Percentiles rank a stretch among this genome's conserved stretches.
phyloP scores from a whole-genome alignment of 441 rosid genomes.

The Codiaeum variegatum region DNA sequence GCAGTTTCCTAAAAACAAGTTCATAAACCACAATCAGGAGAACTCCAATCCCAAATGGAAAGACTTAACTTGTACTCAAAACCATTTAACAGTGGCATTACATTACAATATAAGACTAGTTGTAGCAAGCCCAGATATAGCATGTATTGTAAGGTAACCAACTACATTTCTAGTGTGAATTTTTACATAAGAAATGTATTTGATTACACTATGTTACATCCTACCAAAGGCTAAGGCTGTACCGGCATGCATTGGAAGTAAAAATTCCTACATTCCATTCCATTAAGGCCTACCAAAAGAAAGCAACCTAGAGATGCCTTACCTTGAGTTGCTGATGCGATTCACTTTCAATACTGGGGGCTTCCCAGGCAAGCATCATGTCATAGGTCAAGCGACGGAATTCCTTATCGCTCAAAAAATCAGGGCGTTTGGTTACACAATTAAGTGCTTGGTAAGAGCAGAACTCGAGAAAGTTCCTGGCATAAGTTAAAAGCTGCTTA shows the following conservation, averaged over 20 bases:
- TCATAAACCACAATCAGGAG: neutral
- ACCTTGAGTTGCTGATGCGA: conserved; percentile 34
- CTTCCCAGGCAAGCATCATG: conserved; percentile 98
- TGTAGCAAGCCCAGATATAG: too few relatives aligned
- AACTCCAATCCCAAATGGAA: too few relatives aligned
- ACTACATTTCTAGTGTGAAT: too few relatives aligned
- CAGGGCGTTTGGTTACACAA: conserved; percentile 37
- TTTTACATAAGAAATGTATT: too few relatives aligned
- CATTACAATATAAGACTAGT: neutral
- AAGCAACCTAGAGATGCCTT: conserved; percentile 20
- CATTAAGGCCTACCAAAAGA: too few relatives aligned
- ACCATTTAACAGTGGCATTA: too few relatives aligned
- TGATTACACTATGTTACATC: too few relatives aligned
- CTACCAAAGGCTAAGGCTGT: too few relatives aligned
- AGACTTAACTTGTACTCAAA: too few relatives aligned
- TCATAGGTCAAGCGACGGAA: conserved; percentile 75
- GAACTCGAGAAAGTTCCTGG: conserved; percentile 76
- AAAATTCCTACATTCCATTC: too few relatives aligned
- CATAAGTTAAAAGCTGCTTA: conserved; percentile 57
- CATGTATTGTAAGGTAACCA: too few relatives aligned
- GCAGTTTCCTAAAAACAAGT: conserved; percentile 45
- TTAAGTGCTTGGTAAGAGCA: conserved; percentile 69
- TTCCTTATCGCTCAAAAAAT: conserved; percentile 62
- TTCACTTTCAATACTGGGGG: conserved; percentile 51
- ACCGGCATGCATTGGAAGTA: too few relatives aligned